These are phyloP conservation scores for Amphirosellinia nigrospora DNA, from an alignment of 495 filamentous ascomycete genomes.

Conservation along the genomic window DNA sequence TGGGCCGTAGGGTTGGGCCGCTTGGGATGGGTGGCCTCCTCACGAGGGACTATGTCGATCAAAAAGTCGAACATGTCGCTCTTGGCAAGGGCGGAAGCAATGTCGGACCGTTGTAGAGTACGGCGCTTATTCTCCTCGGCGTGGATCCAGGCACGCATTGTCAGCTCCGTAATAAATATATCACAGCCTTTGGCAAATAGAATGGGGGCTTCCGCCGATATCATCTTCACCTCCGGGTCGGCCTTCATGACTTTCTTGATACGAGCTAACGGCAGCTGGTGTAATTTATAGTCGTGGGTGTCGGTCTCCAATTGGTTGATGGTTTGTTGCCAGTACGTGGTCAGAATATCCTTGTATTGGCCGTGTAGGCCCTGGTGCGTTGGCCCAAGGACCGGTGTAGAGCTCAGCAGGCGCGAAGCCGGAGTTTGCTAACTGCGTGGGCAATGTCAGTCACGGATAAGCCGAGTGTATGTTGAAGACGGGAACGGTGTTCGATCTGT, in stretches of 20 bases:
- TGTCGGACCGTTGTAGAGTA: constrained; percentile 93
- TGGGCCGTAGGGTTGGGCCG: constrained; percentile 62
- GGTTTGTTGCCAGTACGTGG: constrained; percentile 98
- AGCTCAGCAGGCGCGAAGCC: constrained; percentile 86
- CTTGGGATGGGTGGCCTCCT: constrained; percentile 90
- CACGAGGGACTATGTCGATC: constrained; percentile 96
- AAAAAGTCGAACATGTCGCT: constrained; percentile 99
- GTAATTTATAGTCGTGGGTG: constrained; percentile 96
- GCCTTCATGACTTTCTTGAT: constrained; percentile 99
- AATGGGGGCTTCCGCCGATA: constrained; percentile 96
- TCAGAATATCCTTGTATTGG: constrained; percentile 93
- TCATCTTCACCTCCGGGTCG: constrained; percentile 99
- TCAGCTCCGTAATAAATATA: constrained; percentile 98
- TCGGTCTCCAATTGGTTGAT: constrained; percentile 94
- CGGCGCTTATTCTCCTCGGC: constrained; percentile 98
- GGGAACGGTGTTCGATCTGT: constrained; percentile 26
- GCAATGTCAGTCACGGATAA: constrained; percentile 28
- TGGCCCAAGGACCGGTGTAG: constrained; percentile 93
- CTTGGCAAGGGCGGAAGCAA: constrained; percentile 92
- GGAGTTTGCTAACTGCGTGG: constrained; percentile 68
- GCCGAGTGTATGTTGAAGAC: constrained; percentile 17
- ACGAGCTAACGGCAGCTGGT: constrained; percentile 91
- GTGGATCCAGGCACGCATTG: constrained; percentile 99
- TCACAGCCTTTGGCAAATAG: constrained; percentile 98
- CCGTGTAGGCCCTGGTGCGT: constrained; percentile 96